Evolutionary conservation across 177 flowering plant species (phyloP), one percentile per base, ranked within the genome.

Genomic region (Telopea speciosissima): DNA sequence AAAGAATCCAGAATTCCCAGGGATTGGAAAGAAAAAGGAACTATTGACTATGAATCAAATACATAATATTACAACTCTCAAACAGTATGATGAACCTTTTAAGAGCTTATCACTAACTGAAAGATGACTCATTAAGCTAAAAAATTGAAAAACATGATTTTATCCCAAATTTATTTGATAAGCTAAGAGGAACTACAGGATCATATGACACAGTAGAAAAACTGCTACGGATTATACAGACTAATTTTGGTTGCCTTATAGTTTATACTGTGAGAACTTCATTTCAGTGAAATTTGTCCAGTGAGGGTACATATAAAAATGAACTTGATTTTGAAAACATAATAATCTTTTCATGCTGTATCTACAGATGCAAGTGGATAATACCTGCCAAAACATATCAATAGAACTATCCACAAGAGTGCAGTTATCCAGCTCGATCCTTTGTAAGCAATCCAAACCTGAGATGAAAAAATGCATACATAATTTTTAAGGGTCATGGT

Each of bases 371-470:
- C 17, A 22, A 40, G 23, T 24, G 21, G 24, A 1, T 19, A 44
- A 23, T 70, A 80, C 82, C 80, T 77, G 68, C 82, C 98, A 70
- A 83, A 77, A 74, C 90, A 87, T 71, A 91, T 86, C 31, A 89
- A 69, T 2, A 88, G 74, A 68, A 85, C 36, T 66, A 89, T 85
- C 97, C 95, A 93, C 58, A 87, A 0, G 14, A 84, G 60, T 72
- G 87, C 80, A 70, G 72, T 65, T 28, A 79, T 62, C 89, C 89
- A 93, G 76, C 77, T 83, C 66, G 91, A 72, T 78, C 89, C 97
- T 73, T 89, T 93, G 83, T 91, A 93, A 40, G 77, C 75, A 58
- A 91, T 81, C 98, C 98, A 93, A 64, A 87, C 93, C 97, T 93
- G 85, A 67, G n/a, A 59, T 31, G 66, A 66, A 63, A 31, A 28